Evolutionary conservation across 345 rosid genomes (phyloP).

Genomic region (Lumnitzera racemosa): DNA sequence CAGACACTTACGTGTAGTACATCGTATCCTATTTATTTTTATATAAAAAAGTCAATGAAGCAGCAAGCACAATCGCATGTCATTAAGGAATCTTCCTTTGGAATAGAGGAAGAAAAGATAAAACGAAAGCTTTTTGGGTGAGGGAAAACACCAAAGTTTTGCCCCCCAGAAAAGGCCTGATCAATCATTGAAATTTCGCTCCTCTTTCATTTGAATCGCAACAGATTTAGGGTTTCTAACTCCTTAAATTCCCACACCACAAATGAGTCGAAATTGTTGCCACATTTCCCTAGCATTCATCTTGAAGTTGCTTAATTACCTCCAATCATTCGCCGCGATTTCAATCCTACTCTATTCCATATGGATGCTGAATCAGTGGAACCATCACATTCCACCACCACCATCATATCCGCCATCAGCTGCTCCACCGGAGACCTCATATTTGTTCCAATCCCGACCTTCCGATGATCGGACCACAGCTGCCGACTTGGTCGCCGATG

Average conservation of each 20-base stretch:
- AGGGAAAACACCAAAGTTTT: no score
- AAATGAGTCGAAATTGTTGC: constrained; percentile 67
- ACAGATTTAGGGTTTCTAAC: constrained; percentile 1
- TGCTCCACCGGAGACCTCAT: constrained; percentile 12
- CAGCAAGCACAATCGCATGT: no score
- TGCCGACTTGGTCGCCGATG: constrained; percentile 21
- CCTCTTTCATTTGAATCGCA: no score
- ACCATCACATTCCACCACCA: constrained; percentile 32
- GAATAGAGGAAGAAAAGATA: no score
- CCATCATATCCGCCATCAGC: constrained; percentile 45
- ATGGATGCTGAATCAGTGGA: constrained; percentile 88
- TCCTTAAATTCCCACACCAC: not conserved
- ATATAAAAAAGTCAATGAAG: no score
- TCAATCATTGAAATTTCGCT: no score
- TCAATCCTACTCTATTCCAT: constrained; percentile 63
- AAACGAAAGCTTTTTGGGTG: no score
- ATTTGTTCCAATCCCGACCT: constrained; percentile 8
- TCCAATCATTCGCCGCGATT: constrained; percentile 60
- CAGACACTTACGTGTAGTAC: no score
- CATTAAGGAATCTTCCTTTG: no score
- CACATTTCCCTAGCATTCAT: constrained; percentile 55
- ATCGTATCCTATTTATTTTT: no score
- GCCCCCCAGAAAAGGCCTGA: no score
- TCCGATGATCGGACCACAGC: constrained; percentile 10
- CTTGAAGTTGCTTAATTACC: constrained; percentile 58